Conservation (phyloP, 805 yeast species). For the Sugiyamaella americana region DNA sequence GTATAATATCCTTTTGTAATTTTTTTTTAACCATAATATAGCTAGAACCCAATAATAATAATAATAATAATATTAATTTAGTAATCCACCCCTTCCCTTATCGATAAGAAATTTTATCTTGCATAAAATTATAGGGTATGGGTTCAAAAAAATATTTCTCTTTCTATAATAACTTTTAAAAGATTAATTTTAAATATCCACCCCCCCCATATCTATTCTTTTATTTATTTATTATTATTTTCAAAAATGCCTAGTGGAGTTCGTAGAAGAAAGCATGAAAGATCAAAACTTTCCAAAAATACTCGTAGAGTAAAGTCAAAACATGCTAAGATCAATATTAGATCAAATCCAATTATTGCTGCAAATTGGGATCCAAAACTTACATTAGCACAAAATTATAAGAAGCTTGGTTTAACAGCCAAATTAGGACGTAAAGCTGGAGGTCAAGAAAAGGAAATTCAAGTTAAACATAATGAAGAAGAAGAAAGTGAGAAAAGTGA, state of each 20-base stretch:
- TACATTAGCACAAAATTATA: constrained; percentile 83
- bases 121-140: background rate
- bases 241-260: constrained; percentile 44
- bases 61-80: background rate
- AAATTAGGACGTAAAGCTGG: constrained; percentile 68
- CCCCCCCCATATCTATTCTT: too few species aligned
- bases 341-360: constrained; percentile 75
- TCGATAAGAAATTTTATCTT: background rate
- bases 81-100: background rate
- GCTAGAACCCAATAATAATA: background rate
- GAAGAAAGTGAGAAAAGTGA: constrained; percentile 34
- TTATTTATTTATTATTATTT: background rate
- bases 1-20: background rate
- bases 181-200: too few species aligned
- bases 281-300: constrained; percentile 62
- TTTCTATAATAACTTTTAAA: too few species aligned
- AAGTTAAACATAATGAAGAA: constrained; percentile 18
- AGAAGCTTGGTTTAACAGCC: constrained; percentile 66
- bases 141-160: background rate
- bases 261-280: constrained; percentile 77
- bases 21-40: background rate
- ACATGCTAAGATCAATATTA: constrained; percentile 58
- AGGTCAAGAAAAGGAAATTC: constrained; percentile 55
- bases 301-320: constrained; percentile 67
- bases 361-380: constrained; percentile 82